Evolutionary conservation across 2,329 filamentous ascomycete species (phyloP), one percentile per base, ranked within the genome.

Genomic region (Hansfordia pulvinata): DNA sequence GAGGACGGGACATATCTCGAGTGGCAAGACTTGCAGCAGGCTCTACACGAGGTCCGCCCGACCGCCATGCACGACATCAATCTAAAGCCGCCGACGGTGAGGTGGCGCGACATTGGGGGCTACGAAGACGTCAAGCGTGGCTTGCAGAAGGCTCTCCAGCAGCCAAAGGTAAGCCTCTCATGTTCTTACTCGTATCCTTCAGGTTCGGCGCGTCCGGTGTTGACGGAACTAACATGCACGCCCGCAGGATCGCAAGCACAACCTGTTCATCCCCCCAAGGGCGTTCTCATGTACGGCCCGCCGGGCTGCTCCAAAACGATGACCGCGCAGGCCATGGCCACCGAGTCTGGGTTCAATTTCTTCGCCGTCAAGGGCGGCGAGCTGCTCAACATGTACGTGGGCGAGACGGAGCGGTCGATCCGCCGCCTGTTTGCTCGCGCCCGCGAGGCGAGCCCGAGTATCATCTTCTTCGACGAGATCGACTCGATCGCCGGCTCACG

Each of bases 391-490:
- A 93, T 93, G 82, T 96, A 94, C 52, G 86, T 96, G 11, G 88
- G 88, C 34, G 88, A 96, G 50, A 88, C 85, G 2, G 88, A 96
- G 54, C 73, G 84, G 8, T 76, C 79, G 6, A 69, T 94, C 21
- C 74, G 88, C 19, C 79, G 84, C 29, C 71, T 94, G 2, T 94
- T 96, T 48, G 69, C 76, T 28, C 81, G 86, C 40, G 88, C 88
- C 2, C 68, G 80, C 21, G 76, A 78, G n/a, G 86, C 85, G 7
- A 75, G 76, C 27, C 88, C 88, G 1, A 85, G 81, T 47, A 88
- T 94, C 52, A 85, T 96, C 41, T 96, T 94, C 62, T 93, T 94
- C 38, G 86, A 96, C 48, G 86, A 96, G 50, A 90, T 96, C 40
- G 86, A 96, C 53, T 76, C 82, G 4, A 88, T 96, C 35, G 80